Percentiles rank a stretch among this genome's conserved stretches.
Evolutionary conservation across 768 basidiomycete species (phyloP).

Genomic region (Termitomyces eurrhizus): DNA sequence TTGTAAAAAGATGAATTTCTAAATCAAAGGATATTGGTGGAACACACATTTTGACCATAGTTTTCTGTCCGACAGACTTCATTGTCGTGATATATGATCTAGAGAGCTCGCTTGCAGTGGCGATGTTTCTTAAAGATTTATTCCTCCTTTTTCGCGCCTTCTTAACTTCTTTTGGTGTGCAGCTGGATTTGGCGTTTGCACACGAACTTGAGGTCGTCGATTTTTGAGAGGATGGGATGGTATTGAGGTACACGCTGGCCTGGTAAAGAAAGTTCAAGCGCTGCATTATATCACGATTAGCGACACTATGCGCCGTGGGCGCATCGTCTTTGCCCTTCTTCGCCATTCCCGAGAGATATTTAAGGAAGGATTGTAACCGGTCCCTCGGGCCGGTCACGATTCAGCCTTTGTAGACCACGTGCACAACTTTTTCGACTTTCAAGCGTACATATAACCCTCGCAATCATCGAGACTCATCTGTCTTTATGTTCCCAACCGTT

Average conservation of each 20-base stretch:
- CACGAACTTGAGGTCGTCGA: not conserved
- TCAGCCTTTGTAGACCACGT: slow-evolving; percentile 4
- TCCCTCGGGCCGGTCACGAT: not conserved
- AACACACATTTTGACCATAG: slow-evolving; percentile 71
- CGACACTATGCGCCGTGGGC: slow-evolving; percentile 53
- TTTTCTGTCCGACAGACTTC: slow-evolving; percentile 69
- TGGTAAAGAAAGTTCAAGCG: slow-evolving; percentile 85
- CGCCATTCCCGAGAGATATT: slow-evolving; percentile 43
- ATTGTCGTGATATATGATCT: slow-evolving; percentile 62
- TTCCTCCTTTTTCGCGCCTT: slow-evolving; percentile 18
- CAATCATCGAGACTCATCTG: not conserved
- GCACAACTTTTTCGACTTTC: slow-evolving; percentile 11
- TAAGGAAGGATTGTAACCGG: not conserved
- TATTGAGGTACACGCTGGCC: slow-evolving; percentile 58
- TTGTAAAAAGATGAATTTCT: not conserved
- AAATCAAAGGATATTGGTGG: not conserved
- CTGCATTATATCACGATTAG: slow-evolving; percentile 76
- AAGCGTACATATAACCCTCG: not conserved
- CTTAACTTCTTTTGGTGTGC: slow-evolving; percentile 9
- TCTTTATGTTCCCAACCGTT: slow-evolving; percentile 63
- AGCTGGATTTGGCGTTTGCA: not conserved
- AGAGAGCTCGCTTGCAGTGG: slow-evolving; percentile 49
- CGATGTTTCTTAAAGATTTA: slow-evolving; percentile 10
- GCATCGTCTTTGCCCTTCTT: slow-evolving; percentile 60
- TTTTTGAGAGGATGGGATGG: slow-evolving; percentile 9